A percentile compares a stretch with the other conserved stretches of the same genome.
phyloP scores from a whole-genome alignment of 164 flowering plant species.

The Liquidambar formosana region DNA sequence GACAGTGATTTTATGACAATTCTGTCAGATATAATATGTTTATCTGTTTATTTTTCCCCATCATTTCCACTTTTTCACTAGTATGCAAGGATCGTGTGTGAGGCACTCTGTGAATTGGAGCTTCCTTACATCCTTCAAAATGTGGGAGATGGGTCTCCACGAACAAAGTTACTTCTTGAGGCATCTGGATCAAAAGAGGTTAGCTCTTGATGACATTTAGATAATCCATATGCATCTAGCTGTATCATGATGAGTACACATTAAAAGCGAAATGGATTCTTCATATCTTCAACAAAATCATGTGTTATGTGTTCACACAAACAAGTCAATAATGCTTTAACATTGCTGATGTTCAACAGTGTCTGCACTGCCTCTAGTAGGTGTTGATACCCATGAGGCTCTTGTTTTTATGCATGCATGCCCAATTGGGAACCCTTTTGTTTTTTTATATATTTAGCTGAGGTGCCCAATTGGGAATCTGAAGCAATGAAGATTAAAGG shows the following conservation, averaged over 20 bases:
- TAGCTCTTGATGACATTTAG: not conserved
- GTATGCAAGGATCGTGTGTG: conserved; percentile 75
- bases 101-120: conserved; percentile 79
- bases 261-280: not conserved
- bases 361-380: no score
- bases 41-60: not conserved
- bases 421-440: no score
- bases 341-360: no score
- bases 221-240: not conserved
- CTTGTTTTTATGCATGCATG: no score
- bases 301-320: no score
- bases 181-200: conserved; percentile 62
- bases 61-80: conserved; percentile 12
- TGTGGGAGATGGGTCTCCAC: conserved; percentile 64
- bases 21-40: not conserved
- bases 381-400: not conserved
- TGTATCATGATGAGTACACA: not conserved
- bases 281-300: not conserved
- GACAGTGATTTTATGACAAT: not conserved
- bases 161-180: conserved; percentile 39
- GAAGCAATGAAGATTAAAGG: not conserved
- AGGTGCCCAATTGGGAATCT: not conserved
- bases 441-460: not conserved
- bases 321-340: no score
- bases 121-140: conserved; percentile 71